These are phyloP conservation scores for Solanum okadae DNA, from an alignment of 257 asterid species.

Conservation along the genomic window DNA sequence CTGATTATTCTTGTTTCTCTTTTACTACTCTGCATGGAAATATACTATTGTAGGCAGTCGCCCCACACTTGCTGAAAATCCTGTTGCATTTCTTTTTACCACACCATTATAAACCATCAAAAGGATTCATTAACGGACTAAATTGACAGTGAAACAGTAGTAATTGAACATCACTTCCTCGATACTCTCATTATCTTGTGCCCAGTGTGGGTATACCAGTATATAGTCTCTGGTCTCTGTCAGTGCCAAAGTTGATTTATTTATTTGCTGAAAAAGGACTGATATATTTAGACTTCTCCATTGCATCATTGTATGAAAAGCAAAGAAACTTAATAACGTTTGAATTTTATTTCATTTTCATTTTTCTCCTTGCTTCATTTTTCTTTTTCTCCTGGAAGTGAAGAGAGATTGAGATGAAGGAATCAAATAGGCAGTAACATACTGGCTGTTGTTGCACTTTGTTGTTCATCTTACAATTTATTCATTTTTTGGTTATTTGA, in stretches of 20 bases:
- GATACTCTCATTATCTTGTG: neutral
- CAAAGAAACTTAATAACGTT: neutral
- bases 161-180: neutral
- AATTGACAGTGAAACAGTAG: neutral
- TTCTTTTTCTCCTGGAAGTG: neutral
- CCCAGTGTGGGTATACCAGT: neutral
- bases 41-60: neutral
- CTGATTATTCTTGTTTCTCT: neutral
- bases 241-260: neutral
- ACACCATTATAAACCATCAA: neutral
- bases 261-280: neutral
- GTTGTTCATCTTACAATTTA: neutral
- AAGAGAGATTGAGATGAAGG: neutral
- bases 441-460: neutral
- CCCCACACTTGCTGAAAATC: neutral
- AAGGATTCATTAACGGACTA: neutral
- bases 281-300: neutral
- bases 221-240: neutral
- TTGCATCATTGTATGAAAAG: neutral
- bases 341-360: neutral
- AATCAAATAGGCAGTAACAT: neutral
- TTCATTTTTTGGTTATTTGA: neutral
- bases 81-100: neutral
- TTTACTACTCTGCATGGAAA: neutral
- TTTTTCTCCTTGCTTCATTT: neutral